Base-by-base conservation (phyloP, 345 rosid genomes). In the Salix udensis region DNA sequence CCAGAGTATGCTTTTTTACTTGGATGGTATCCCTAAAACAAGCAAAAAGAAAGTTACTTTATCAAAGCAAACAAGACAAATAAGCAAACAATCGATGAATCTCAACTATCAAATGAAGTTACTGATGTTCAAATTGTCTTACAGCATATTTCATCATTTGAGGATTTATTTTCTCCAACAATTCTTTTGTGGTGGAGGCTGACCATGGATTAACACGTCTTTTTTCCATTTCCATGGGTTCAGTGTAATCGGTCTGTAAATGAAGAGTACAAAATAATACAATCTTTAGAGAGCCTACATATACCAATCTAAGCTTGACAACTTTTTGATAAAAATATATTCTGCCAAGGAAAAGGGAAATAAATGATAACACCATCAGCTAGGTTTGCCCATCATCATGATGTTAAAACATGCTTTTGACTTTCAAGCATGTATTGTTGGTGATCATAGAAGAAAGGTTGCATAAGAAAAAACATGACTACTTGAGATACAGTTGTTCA, bases 11-110 rank as follows among this genome's bases (percentile, higher is more conserved):
- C 86, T 85, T 91, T 95, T 50, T 83, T 83, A 79, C 85, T 85
- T 62, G 70, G 74, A 83, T 86, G 81, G 86, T 88, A 95, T 42
- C 98, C 98, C 98, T 93, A 82, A 80, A 84, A 81, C 77, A 85
- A 77, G 70, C 77, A 70, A 24, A 46, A 80, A 80, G 67, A 21
- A 74, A 71, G 70, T 28, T 65, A 68, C 19, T 44, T 67, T 19
- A 67, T 50, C 53, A 50, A 14, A 52, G 73, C 72, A 44, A 77
- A 19, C 52, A 58, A 68, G 44, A 65, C 68, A 28, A 68, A 19
- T 50, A 36, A 66, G 21, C 74, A 72, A 83, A 46, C 34, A 79
- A 80, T 46, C 50, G 44, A 30, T 42, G 28, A 52, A 60, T 60
- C 78, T 53, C 28, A 4, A 42, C 15, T 44, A 4, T 36, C 50